Base-by-base conservation (phyloP, 495 filamentous ascomycete genomes). In the Penicillium cinerascens region DNA sequence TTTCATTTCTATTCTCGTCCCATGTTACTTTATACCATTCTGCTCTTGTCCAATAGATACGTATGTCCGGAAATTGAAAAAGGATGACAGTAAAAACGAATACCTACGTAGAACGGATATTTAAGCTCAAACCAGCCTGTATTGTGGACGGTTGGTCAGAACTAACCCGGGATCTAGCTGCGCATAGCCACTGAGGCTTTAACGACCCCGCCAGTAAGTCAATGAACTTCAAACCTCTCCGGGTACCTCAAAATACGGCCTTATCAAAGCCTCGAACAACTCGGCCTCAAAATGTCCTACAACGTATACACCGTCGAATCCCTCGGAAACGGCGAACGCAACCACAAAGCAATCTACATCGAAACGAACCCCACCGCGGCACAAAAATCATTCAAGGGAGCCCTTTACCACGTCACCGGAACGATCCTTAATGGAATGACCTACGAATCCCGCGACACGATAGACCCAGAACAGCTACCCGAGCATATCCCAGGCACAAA, bases 261-360 rank as follows among this genome's bases (percentile, higher is more conserved):
- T n/a, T n/a, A 36, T 36, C 22, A 23, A 23, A 23, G 6, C 22
- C n/a, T 25, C 40, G 10, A 42, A 4, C 16, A 5, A 29, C 21
- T 29, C 2, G 13, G 29, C 11, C 2, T 13, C 44, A 38, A 25
- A 17, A 52, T 56, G 44, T 20, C 38, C 13, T 29, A 46, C 13
- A 41, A 45, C 13, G 38, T 55, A 11, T 55, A 44, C 23, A 55
- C 29, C 22, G 42, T 49, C 22, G 51, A 59, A 20, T 47, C 47
- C 9, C 25, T 43, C 18, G 46, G 47, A 20, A 40, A 27, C 26
- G 18, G 35, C 27, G 36, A 39, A 20, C 26, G 48, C 23, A 56
- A 56, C 48, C 48, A 51, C 29, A 33, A 42, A 16, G 42, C 54
- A 16, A 47, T 51, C 42, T 56, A 56, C 38, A 56, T 56, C 4